Base-by-base conservation (phyloP, 2,329 filamentous ascomycete genomes). In the Penicillium sp. region DNA sequence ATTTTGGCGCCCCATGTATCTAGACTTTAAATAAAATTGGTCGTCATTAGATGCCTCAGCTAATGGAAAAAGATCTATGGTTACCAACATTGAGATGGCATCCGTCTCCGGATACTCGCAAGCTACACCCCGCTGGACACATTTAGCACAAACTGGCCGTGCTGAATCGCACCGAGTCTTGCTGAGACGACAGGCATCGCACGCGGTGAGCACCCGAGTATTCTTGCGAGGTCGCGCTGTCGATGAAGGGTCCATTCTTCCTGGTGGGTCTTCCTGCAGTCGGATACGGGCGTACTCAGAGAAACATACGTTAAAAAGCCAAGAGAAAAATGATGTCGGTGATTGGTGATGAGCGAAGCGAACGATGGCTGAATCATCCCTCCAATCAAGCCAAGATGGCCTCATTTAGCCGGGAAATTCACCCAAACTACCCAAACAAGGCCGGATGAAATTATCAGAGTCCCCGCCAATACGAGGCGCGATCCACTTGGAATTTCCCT, bases 161-260 rank as follows among this genome's bases (percentile, higher is more conserved):
- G 59, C 63, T n/a, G 65, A 67, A 42, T 68, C 66, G 41, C 66
- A 68, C 39, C 66, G 63, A 19, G 66, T 68, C 60, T 68, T 68
- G 56, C 62, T 65, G 31, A 67, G 53, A 9, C 66, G 65, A 59
- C 66, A 68, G 42, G 63, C 63, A 56, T 68, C 61, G 58, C 66
- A 68, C 3, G 66, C 66, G 15, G 62, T 66, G 36, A 68, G 55
- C 38, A 68, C 65, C 36, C 66, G 64, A 50, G 65, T 67, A 58
- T 68, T 64, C 56, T 61, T 67, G 51, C 63, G 65, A 53, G 61
- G 48, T 50, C 55, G 58, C 21, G 41, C n/a, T 47, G 52, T 59
- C 13, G 58, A 49, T 31, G 48, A 38, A 56, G 57, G 35, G 39
- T 66, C 61, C 64, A 66, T 66, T 31, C 29, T 12, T 31, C 41